Conservation (phyloP, 2,329 filamentous ascomycete species). For the Alternaria brassicicola region DNA sequence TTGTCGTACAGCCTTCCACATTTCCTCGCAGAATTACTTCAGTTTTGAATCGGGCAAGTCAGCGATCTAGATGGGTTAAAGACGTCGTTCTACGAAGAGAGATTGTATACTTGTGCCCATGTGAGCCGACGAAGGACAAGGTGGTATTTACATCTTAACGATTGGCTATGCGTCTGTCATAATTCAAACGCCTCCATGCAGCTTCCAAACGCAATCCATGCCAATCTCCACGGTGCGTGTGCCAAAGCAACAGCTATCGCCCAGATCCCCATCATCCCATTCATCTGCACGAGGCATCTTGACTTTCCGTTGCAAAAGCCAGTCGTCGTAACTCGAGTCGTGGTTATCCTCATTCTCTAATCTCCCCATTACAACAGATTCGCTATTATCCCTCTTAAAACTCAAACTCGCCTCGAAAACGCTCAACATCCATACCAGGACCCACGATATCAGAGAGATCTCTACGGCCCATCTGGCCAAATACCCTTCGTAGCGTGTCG, state of each 20-base stretch:
- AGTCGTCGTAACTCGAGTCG: slow-evolving; percentile 16
- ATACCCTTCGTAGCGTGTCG: slow-evolving; percentile 92
- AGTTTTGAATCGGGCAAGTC: neutral
- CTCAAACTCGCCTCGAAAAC: slow-evolving; percentile 89
- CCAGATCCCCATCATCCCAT: slow-evolving; percentile 27
- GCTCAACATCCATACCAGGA: slow-evolving; percentile 86
- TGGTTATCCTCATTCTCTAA: neutral
- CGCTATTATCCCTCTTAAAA: slow-evolving; percentile 59
- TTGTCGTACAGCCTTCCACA: neutral
- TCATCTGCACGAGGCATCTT: slow-evolving; percentile 5
- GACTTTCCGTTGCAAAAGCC: slow-evolving; percentile 26
- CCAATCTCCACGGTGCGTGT: slow-evolving; percentile 32
- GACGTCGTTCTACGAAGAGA: neutral
- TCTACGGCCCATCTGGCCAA: slow-evolving; percentile 89
- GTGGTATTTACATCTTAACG: neutral
- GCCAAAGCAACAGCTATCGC: slow-evolving; percentile 43
- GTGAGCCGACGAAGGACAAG: neutral
- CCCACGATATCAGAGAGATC: slow-evolving; percentile 89
- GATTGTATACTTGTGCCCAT: neutral
- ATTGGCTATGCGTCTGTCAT: neutral
- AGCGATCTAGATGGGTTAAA: neutral
- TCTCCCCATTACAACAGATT: neutral
- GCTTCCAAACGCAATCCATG: slow-evolving; percentile 33
- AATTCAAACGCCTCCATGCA: slow-evolving; percentile 37
- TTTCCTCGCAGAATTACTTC: neutral